A percentile compares a stretch with the other conserved stretches of the same genome.
Evolutionary conservation across 306 rosid genomes (phyloP).

Genomic region (Cicer arietinum): DNA sequence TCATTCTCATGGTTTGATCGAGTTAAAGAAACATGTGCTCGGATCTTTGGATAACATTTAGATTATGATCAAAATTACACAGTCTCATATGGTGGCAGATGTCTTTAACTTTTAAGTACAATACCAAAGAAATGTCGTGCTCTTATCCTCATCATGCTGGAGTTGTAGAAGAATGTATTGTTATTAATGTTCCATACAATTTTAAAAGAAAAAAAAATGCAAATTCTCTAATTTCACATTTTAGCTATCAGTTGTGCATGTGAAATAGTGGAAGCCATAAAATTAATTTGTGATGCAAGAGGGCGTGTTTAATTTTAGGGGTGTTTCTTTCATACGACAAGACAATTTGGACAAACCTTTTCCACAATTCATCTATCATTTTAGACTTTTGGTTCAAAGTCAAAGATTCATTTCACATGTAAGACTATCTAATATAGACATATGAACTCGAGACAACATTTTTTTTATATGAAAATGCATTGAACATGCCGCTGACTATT

Average conservation of each 20-base stretch:
- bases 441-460: background rate
- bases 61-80: too few relatives aligned
- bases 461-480: background rate
- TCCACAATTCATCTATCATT: background rate
- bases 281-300: background rate
- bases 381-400: background rate
- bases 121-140: background rate
- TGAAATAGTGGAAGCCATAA: background rate
- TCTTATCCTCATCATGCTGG: background rate
- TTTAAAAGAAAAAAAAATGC: background rate
- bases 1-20: too few relatives aligned
- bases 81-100: background rate
- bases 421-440: slow-evolving; percentile 1
- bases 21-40: too few relatives aligned
- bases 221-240: background rate
- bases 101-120: background rate
- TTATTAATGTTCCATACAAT: background rate
- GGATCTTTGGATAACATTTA: too few relatives aligned
- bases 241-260: background rate
- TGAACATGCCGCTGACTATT: background rate
- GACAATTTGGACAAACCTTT: background rate
- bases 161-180: background rate
- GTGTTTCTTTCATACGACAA: slow-evolving; percentile 18
- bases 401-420: slow-evolving; percentile 16
- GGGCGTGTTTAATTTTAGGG: background rate